A percentile compares a stretch with the other conserved stretches of the same genome.
Conservation (phyloP, 768 basidiomycete species). For the Suillus discolor region DNA sequence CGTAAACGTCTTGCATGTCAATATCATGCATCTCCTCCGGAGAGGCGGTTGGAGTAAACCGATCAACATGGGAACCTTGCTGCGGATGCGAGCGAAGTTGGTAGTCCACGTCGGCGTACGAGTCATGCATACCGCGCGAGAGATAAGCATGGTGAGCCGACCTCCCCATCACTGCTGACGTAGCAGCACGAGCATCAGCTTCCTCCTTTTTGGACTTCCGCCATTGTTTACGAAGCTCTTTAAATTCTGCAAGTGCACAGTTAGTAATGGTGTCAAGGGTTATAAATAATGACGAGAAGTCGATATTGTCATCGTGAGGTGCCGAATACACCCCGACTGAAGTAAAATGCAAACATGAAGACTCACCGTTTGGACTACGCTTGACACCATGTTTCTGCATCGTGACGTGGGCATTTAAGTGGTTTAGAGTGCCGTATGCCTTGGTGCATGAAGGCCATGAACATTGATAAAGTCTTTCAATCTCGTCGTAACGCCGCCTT, state of each 20-base stretch:
- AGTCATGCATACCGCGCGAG: conserved; percentile 40
- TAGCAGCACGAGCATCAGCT: conserved; percentile 28
- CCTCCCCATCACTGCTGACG: conserved; percentile 22
- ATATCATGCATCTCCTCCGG: conserved; percentile 25
- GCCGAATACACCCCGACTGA: conserved; percentile 8
- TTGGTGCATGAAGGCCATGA: conserved; percentile 79
- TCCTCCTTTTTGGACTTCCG: conserved; percentile 89
- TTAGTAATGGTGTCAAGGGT: conserved; percentile 13
- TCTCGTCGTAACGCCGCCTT: conserved; percentile 90
- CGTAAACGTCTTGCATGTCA: conserved; percentile 19
- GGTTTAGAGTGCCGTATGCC: conserved; percentile 93
- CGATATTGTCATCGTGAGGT: conserved; percentile 6
- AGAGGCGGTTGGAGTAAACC: conserved; percentile 15
- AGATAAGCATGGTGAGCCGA: conserved; percentile 15
- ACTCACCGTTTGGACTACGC: conserved; percentile 85
- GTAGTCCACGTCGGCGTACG: conserved; percentile 26
- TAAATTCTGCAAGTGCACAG: conserved; percentile 73
- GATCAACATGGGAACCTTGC: conserved; percentile 29
- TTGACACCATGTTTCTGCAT: conserved; percentile 97
- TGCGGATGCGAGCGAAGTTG: conserved; percentile 21
- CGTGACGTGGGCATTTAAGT: conserved; percentile 96
- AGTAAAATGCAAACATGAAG: conserved; percentile 10
- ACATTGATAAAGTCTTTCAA: conserved; percentile 91
- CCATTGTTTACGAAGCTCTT: conserved; percentile 96
- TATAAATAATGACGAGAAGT: conserved; percentile 11